Conservation (phyloP, 441 rosid species). For the Manihot esculenta region DNA sequence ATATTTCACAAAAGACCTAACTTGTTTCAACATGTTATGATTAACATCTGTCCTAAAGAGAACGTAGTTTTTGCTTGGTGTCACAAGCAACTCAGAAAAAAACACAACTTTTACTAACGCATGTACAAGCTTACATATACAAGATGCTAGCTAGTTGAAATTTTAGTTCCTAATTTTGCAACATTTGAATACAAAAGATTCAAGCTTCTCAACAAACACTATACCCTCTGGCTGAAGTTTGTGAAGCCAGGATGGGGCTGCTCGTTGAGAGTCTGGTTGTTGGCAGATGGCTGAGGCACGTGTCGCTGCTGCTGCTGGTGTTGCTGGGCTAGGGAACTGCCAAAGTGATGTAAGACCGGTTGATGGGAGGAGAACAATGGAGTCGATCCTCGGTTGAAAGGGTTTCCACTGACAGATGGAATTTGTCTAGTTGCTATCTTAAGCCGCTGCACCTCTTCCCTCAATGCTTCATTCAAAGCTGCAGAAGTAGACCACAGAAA, state of each 20-base stretch:
- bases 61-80: too few relatives aligned
- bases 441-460: conserved; percentile 87
- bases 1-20: conserved; percentile 13
- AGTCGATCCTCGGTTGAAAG: conserved; percentile 40
- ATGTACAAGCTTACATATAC: conserved; percentile 42
- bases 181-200: not conserved
- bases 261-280: conserved; percentile 38
- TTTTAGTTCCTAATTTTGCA: conserved; percentile 16
- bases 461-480: conserved; percentile 81
- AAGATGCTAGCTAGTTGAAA: conserved; percentile 18
- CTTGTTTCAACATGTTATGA: conserved; percentile 4
- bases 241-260: conserved; percentile 49
- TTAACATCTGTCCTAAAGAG: conserved; percentile 10
- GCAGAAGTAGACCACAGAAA: conserved; percentile 22
- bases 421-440: conserved; percentile 69
- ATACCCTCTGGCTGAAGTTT: conserved; percentile 64
- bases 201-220: conserved; percentile 20
- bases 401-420: conserved; percentile 56
- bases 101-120: conserved; percentile 29
- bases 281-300: conserved; percentile 43
- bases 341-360: conserved; percentile 46
- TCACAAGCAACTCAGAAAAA: too few relatives aligned
- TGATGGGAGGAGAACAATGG: conserved; percentile 53
- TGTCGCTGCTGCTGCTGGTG: conserved; percentile 24
- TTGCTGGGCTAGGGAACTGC: conserved; percentile 31